A percentile compares a stretch with the other conserved stretches of the same genome.
These are phyloP conservation scores for Trypanosoma congolense DNA, from an alignment of 208 protist genomes.

Conservation along the genomic window DNA sequence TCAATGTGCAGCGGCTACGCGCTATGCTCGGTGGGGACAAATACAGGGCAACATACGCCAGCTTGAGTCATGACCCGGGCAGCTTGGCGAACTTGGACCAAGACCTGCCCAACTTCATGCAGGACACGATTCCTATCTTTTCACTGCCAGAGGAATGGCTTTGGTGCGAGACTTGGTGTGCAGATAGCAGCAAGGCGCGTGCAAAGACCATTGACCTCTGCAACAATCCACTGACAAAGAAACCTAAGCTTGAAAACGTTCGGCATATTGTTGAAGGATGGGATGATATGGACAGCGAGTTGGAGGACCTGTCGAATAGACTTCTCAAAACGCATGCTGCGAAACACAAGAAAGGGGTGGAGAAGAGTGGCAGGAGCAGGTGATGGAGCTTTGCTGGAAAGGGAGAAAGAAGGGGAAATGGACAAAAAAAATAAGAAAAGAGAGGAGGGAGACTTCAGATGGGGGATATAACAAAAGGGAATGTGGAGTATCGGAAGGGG, in stretches of 20 bases:
- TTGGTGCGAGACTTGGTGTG: conserved; percentile 99
- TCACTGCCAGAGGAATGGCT: conserved; percentile 98
- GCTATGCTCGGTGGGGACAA: conserved; percentile 88
- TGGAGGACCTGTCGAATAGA: conserved; percentile 39
- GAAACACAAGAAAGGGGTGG: neutral
- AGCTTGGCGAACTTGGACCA: conserved; percentile 88
- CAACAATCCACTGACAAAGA: conserved; percentile 96
- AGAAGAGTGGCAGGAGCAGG: too few relatives aligned
- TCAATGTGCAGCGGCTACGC: conserved; percentile 91
- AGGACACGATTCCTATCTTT: conserved; percentile 91
- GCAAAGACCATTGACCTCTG: conserved; percentile 98
- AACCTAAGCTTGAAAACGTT: conserved; percentile 92
- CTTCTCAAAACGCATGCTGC: conserved; percentile 8
- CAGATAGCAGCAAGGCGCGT: conserved; percentile 77
- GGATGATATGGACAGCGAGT: conserved; percentile 77
- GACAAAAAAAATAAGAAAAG: too few relatives aligned
- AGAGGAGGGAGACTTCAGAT: too few relatives aligned
- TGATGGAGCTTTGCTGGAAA: too few relatives aligned
- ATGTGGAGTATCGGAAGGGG: too few relatives aligned
- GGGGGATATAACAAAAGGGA: too few relatives aligned
- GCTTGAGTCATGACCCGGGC: conserved; percentile 88
- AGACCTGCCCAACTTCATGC: conserved; percentile 97
- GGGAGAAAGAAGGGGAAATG: too few relatives aligned
- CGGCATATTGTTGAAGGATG: conserved; percentile 89
- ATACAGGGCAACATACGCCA: conserved; percentile 89